Evolutionary conservation across 2,329 filamentous ascomycete genomes (phyloP), one percentile per base, ranked within the genome.

Genomic region (Aureobasidium namibiae): DNA sequence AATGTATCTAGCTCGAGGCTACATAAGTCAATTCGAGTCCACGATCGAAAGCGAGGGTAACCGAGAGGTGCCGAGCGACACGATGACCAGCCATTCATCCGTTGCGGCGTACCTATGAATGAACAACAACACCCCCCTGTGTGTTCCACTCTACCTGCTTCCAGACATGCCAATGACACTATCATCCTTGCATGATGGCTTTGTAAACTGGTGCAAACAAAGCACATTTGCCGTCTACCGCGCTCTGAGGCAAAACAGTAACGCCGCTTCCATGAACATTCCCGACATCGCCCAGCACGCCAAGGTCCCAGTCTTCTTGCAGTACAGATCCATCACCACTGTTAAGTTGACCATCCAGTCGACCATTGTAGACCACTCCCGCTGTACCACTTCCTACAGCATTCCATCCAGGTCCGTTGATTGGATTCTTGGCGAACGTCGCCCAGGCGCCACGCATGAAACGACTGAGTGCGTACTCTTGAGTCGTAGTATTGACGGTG

Each of bases 341-440:
- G 16, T 62, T 57, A 34, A 65, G 63, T 16, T 66, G 33, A 8
- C 65, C 67, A n/a, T 65, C 68, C 29, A 62, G 52, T 29, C 53
- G 59, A 14, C 61, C 50, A n/a, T 53, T 13, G 64, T 66, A 18
- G 64, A 68, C 65, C 24, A 49, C 21, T 11, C 61, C 67, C 2
- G 59, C 59, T 9, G 42, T 56, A 23, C 67, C 68, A 26, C 64
- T 66, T 1, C 67, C 64, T 3, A 69, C 65, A 4, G 54, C 56
- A 60, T 68, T 69, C 72, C 72, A 74, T 0, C 72, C 72, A 1
- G 72, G 72, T 14, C 71, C 73, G 36, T 62, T 21, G 63, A 2
- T 42, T n/a, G 72, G 72, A 59, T 73, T 68, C 63, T 70, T 72
- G 3, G 71, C 72, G 57, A 74, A 74, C 3, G 63, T 56, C 2